Evolutionary conservation across 371 early-diverging fungal species (phyloP), one percentile per base, ranked within the genome.

Genomic region (Actinomucor elegans): DNA sequence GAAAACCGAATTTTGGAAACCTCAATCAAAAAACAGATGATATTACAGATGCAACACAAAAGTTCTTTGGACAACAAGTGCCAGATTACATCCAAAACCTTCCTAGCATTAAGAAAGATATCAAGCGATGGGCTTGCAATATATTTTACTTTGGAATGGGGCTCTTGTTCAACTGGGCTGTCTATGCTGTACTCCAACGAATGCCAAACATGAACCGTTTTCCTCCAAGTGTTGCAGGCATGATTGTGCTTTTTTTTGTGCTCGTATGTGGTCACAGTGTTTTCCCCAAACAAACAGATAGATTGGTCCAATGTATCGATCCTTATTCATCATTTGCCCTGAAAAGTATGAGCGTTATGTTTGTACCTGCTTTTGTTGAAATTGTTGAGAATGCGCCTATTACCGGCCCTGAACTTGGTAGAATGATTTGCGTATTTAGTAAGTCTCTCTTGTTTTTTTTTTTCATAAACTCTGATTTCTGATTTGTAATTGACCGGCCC

Each of bases 371-470:
- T 9, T n/a, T 60, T 31, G 43, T 48, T 26, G 47, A 54, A 27
- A 55, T 56, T 33, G 45, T 56, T 4, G 42, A 61, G n/a, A 57
- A 64, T 45, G 37, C 53, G 31, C 29, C 61, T n/a, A 57, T 55
- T 9, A 42, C 61, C 14, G 64, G 57, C 9, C 21, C 52, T n/a
- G 68, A 68, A 41, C 38, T 68, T 3, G 68, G 64, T 4, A 52
- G 61, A 45, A 68, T 68, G 60, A 51, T 60, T 4, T 64, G 61
- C 41, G 54, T 68, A 0, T 68, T 64, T 41, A 15, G 68, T 68
- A 54, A 38, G 53, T 53, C 18, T 12, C 27, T 28, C 28, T n/a
- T n/a, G n/a, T n/a, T n/a, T n/a, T n/a, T n/a, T n/a, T n/a, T n/a
- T n/a, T n/a, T n/a, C n/a, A n/a, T n/a, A n/a, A n/a, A n/a, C 11